Evolutionary conservation across 2,329 filamentous ascomycete genomes (phyloP).

Genomic region (Verticillium klebahnii): DNA sequence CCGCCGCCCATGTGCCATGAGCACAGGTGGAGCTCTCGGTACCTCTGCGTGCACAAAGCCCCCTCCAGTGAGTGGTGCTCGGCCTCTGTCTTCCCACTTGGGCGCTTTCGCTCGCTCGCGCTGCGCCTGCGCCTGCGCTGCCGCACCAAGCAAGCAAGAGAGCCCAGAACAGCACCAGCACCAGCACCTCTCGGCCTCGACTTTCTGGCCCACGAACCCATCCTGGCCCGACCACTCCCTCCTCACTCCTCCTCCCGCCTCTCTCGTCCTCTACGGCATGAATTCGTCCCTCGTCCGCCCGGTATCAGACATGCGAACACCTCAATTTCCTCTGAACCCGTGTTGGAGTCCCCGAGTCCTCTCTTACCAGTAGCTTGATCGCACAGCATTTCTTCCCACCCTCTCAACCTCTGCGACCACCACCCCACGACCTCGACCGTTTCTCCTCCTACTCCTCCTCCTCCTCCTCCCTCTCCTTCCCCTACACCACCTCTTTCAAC

Average conservation of each 20-base stretch:
- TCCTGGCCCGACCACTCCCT: slow-evolving; percentile 10
- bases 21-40: too few relatives aligned
- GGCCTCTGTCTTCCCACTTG: not conserved
- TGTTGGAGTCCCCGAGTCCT: slow-evolving; percentile 12
- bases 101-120: not conserved
- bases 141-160: not conserved
- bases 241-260: slow-evolving; percentile 7
- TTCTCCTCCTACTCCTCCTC: slow-evolving; percentile 11
- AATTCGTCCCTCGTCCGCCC: slow-evolving; percentile 5
- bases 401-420: slow-evolving; percentile 5
- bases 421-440: slow-evolving; percentile 12
- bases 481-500: slow-evolving; percentile 24
- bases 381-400: slow-evolving; percentile 12
- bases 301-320: slow-evolving; percentile 13
- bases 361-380: slow-evolving; percentile 12
- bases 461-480: slow-evolving; percentile 9
- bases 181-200: not conserved
- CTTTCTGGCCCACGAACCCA: slow-evolving; percentile 8
- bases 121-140: not conserved
- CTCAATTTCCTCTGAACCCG: slow-evolving; percentile 9
- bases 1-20: not conserved
- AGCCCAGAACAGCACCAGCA: not conserved
- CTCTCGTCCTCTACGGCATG: slow-evolving; percentile 12
- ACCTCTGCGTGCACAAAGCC: not conserved
- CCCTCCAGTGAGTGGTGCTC: not conserved